phyloP scores from a whole-genome alignment of 2,329 filamentous ascomycete genomes.

The Cladosporium halotolerans region DNA sequence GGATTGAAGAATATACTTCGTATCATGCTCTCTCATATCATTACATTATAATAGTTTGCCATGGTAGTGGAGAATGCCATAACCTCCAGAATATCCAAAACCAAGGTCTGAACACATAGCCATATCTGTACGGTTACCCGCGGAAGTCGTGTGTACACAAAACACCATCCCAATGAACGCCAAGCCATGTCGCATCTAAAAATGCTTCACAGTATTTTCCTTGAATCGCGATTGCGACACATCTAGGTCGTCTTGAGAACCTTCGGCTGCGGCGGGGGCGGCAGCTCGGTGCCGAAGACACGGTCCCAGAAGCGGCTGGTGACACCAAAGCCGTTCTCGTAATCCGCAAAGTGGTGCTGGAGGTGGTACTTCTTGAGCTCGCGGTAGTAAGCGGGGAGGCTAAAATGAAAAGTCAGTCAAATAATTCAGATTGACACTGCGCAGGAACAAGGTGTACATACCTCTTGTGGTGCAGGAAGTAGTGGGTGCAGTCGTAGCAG shows the following conservation, averaged over 20 bases:
- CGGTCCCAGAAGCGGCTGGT: constrained; percentile 94
- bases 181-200: too few species aligned
- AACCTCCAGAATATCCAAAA: too few species aligned
- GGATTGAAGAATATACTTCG: too few species aligned
- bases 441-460: constrained; percentile 34
- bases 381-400: constrained; percentile 81
- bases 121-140: too few species aligned
- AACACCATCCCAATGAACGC: too few species aligned
- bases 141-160: too few species aligned
- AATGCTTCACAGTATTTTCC: too few species aligned
- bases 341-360: constrained; percentile 95
- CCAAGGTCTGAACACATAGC: too few species aligned
- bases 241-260: constrained; percentile 38
- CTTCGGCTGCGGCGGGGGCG: constrained; percentile 42
- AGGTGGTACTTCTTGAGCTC: constrained; percentile 96
- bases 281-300: constrained; percentile 83
- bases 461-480: constrained; percentile 95
- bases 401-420: constrained; percentile 25
- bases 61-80: too few species aligned
- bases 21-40: too few species aligned
- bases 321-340: constrained; percentile 94
- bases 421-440: background rate
- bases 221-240: background rate
- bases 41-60: too few species aligned
- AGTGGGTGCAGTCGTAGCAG: constrained; percentile 95